These are phyloP conservation scores for Tranzscheliella williamsii DNA, from an alignment of 1,284 basidiomycete genomes.

Conservation along the genomic window DNA sequence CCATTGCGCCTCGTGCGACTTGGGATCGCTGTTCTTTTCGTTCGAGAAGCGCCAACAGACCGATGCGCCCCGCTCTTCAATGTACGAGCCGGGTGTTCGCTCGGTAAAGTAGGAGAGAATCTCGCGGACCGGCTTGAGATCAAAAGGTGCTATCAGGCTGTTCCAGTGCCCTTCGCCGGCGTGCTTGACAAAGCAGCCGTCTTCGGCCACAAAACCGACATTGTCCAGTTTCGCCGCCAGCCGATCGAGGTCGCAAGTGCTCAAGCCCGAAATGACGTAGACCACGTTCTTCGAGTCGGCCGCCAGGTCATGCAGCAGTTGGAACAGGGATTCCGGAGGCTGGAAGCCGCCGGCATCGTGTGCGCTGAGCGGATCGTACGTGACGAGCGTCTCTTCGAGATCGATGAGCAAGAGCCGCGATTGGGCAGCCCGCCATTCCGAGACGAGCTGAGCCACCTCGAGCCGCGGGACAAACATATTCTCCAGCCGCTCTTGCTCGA, in stretches of 20 bases:
- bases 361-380: slow-evolving; percentile 45
- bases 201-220: slow-evolving; percentile 82
- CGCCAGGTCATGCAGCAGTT: slow-evolving; percentile 69
- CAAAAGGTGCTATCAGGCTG: slow-evolving; percentile 76
- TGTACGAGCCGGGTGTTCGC: slow-evolving; percentile 79
- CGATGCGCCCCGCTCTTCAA: slow-evolving; percentile 81
- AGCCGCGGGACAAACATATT: slow-evolving; percentile 55
- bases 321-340: slow-evolving; percentile 67
- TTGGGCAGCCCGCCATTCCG: slow-evolving; percentile 63
- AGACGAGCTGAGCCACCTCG: slow-evolving; percentile 58
- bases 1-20: slow-evolving; percentile 72
- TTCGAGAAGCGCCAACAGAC: slow-evolving; percentile 83
- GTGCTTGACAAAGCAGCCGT: slow-evolving; percentile 80
- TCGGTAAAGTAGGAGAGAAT: slow-evolving; percentile 78
- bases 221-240: slow-evolving; percentile 69
- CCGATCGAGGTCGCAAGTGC: slow-evolving; percentile 67
- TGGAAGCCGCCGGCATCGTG: slow-evolving; percentile 63
- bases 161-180: slow-evolving; percentile 67
- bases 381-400: slow-evolving; percentile 77
- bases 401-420: slow-evolving; percentile 75
- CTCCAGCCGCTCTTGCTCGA: slow-evolving; percentile 50
- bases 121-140: slow-evolving; percentile 75
- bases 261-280: slow-evolving; percentile 78
- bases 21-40: slow-evolving; percentile 61
- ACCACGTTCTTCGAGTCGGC: slow-evolving; percentile 74